These are phyloP conservation scores for Ganoderma sinense DNA, from an alignment of 1,284 basidiomycete genomes.

Conservation along the genomic window DNA sequence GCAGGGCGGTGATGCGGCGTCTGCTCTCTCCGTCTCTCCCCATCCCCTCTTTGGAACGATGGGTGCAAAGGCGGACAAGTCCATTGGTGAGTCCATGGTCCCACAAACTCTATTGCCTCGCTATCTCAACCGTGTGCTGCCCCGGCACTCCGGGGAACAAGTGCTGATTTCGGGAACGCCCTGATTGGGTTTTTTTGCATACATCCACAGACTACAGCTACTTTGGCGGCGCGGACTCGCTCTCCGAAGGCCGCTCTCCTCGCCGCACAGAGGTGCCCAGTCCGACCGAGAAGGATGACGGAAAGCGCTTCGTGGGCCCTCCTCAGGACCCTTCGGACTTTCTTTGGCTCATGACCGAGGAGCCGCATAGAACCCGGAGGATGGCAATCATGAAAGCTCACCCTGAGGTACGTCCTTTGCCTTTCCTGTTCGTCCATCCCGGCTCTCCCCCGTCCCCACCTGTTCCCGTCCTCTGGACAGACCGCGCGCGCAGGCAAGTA, in stretches of 20 bases:
- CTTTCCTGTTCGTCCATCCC: neutral
- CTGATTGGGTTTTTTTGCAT: neutral
- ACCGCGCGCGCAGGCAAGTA: neutral
- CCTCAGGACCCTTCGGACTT: constrained; percentile 83
- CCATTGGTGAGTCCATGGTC: constrained; percentile 17
- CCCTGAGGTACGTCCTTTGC: constrained; percentile 74
- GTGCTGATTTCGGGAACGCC: constrained; percentile 9
- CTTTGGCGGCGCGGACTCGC: constrained; percentile 81
- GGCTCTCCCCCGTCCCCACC: neutral
- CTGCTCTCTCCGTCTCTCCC: constrained; percentile 8
- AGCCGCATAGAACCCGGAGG: constrained; percentile 90
- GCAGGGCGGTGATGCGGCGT: neutral
- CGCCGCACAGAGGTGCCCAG: constrained; percentile 62
- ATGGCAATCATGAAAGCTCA: constrained; percentile 94
- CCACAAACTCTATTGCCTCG: neutral
- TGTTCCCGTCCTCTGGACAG: neutral
- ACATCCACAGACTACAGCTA: constrained; percentile 68
- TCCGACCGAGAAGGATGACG: constrained; percentile 50
- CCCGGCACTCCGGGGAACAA: neutral
- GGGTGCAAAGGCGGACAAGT: constrained; percentile 13
- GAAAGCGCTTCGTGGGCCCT: constrained; percentile 51
- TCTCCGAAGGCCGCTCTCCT: constrained; percentile 64
- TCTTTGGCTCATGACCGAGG: constrained; percentile 97
- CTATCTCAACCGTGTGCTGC: neutral
- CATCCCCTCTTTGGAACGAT: constrained; percentile 7